phyloP scores from a whole-genome alignment of 129 eudicot species.

The Lactuca saligna region DNA sequence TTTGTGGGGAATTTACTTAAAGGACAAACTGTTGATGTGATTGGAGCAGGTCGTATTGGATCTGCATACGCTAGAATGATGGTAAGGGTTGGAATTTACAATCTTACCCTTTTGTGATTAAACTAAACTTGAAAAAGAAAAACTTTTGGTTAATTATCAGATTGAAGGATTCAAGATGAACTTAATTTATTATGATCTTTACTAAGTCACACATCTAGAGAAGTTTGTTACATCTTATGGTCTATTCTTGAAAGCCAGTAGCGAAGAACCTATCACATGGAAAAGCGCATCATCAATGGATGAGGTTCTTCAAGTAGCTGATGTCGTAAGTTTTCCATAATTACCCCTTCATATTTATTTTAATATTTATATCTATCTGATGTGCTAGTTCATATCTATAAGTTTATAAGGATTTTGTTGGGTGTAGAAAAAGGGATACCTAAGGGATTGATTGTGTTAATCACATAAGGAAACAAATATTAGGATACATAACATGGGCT shows the following conservation, averaged over 20 bases:
- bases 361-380: too few species aligned
- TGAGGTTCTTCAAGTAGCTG: slow-evolving; percentile 88
- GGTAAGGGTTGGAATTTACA: slow-evolving; percentile 35
- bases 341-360: too few species aligned
- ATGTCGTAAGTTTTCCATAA: slow-evolving; percentile 48
- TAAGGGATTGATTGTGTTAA: not conserved
- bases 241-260: slow-evolving; percentile 88
- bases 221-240: slow-evolving; percentile 95
- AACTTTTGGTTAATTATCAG: slow-evolving; percentile 35
- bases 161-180: slow-evolving; percentile 99
- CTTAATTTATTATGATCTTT: slow-evolving; percentile 86
- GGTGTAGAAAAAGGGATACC: slow-evolving; percentile 1
- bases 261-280: slow-evolving; percentile 96
- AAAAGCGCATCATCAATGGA: slow-evolving; percentile 93
- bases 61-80: slow-evolving; percentile 99
- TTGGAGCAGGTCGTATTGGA: slow-evolving; percentile 98
- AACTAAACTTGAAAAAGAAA: not conserved
- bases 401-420: slow-evolving; percentile 11
- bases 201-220: slow-evolving; percentile 92
- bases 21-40: slow-evolving; percentile 97
- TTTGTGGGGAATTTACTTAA: slow-evolving; percentile 96
- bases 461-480: slow-evolving; percentile 8
- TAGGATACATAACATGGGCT: not conserved
- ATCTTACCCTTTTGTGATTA: too few species aligned
- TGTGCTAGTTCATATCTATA: not conserved